Percentiles rank a stretch among this genome's conserved stretches.
Conservation (phyloP, 306 rosid genomes). For the Prunus dulcis region DNA sequence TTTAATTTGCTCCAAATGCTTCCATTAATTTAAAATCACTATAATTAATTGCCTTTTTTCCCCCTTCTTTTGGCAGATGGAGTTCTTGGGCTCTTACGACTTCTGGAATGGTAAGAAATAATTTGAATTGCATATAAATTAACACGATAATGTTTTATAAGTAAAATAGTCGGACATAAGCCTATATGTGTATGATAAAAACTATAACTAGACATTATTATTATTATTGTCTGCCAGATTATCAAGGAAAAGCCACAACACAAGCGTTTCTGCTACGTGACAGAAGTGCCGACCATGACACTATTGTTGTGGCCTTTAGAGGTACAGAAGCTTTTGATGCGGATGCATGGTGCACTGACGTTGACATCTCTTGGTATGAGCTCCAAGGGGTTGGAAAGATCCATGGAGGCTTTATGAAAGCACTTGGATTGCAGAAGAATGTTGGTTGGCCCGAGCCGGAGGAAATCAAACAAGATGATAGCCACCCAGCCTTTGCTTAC, state of each 20-base stretch:
- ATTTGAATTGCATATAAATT: background rate
- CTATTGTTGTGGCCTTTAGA: slow-evolving; percentile 67
- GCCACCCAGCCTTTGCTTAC: slow-evolving; percentile 45
- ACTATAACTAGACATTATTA: background rate
- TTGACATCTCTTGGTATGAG: slow-evolving; percentile 79
- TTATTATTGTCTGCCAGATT: slow-evolving; percentile 33
- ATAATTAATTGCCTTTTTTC: background rate
- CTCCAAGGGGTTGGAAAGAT: slow-evolving; percentile 47
- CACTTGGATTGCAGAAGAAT: slow-evolving; percentile 54
- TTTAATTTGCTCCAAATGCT: background rate
- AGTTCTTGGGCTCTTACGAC: slow-evolving; percentile 52
- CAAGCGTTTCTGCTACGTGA: slow-evolving; percentile 55
- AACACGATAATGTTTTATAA: background rate
- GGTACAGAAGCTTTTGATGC: slow-evolving; percentile 77
- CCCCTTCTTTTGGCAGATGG: slow-evolving; percentile 46
- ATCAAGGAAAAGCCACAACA: slow-evolving; percentile 56
- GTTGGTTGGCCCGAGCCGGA: slow-evolving; percentile 61
- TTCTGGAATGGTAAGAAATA: slow-evolving; percentile 70
- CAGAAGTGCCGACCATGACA: slow-evolving; percentile 36
- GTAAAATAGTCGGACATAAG: too few relatives aligned
- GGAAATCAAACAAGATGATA: slow-evolving; percentile 18
- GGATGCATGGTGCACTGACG: slow-evolving; percentile 75
- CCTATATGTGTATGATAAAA: too few relatives aligned
- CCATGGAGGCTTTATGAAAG: slow-evolving; percentile 82
- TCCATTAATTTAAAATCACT: background rate